phyloP scores from a whole-genome alignment of 2,329 filamentous ascomycete genomes.

The Sclerotinia sclerotiorum region DNA sequence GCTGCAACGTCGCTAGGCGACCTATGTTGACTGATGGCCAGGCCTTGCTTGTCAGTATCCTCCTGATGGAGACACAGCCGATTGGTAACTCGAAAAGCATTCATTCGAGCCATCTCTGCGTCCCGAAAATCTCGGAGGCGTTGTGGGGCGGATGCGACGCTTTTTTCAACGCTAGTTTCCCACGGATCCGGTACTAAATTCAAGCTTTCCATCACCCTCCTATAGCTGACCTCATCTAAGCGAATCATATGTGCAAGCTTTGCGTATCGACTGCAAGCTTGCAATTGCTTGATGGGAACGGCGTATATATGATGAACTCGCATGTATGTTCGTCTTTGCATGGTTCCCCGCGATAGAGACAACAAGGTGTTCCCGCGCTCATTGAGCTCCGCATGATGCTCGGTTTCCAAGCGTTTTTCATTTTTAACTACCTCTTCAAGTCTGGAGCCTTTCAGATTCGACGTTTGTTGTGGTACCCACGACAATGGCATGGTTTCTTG shows the following conservation, averaged over 20 bases:
- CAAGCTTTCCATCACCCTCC: not conserved
- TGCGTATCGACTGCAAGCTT: not conserved
- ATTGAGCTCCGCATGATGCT: not conserved
- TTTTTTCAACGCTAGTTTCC: not conserved
- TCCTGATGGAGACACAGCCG: not conserved
- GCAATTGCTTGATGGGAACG: conserved; percentile 3
- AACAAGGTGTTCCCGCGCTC: not conserved
- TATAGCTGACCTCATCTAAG: not conserved
- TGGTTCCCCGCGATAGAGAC: not conserved
- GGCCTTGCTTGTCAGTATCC: not conserved
- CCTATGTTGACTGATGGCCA: not conserved
- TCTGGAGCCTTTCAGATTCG: not conserved
- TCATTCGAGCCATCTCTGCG: not conserved
- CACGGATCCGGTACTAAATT: not conserved
- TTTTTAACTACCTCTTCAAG: not conserved
- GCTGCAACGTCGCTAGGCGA: not conserved
- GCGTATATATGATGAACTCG: conserved; percentile 13
- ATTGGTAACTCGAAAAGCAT: not conserved
- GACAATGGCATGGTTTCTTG: conserved; percentile 1
- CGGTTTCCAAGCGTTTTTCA: not conserved
- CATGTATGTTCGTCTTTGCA: conserved; percentile 8
- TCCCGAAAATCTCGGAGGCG: not conserved
- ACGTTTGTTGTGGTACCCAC: not conserved
- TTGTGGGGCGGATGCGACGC: not conserved
- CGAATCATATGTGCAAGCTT: conserved; percentile 1